These are phyloP conservation scores for Talinum fruticosum DNA, from an alignment of 148 eudicot genomes.

Conservation along the genomic window DNA sequence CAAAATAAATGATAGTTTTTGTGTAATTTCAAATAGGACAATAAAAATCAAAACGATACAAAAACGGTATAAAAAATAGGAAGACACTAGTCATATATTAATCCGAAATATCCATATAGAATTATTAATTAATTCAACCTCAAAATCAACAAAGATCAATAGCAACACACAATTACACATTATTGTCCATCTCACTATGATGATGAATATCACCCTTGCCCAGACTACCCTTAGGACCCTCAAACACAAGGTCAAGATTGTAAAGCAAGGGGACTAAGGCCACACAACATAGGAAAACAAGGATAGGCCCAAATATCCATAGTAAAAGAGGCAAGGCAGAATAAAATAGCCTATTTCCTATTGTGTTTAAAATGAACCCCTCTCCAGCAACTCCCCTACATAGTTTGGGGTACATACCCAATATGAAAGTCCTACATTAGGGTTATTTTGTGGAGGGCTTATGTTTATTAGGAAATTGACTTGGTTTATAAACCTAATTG, in stretches of 20 bases:
- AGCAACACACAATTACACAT: conserved; percentile 6
- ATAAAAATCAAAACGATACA: too few relatives aligned
- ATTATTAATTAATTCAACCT: too few relatives aligned
- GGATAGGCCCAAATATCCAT: conserved; percentile 40
- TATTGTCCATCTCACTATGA: conserved; percentile 4
- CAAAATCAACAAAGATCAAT: too few relatives aligned
- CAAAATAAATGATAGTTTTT: too few relatives aligned
- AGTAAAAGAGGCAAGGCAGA: conserved; percentile 35
- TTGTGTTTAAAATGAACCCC: conserved; percentile 24
- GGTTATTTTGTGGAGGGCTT: conserved; percentile 15
- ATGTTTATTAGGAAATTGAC: conserved; percentile 57
- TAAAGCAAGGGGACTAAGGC: conserved; percentile 34
- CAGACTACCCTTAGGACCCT: not conserved
- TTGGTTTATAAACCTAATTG: conserved; percentile 83
- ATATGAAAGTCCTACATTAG: not conserved
- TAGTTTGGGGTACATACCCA: conserved; percentile 17
- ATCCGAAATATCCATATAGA: too few relatives aligned
- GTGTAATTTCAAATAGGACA: too few relatives aligned
- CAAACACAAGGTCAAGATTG: conserved; percentile 31
- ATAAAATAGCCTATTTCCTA: conserved; percentile 39
- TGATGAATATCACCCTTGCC: conserved; percentile 20
- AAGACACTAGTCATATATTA: too few relatives aligned
- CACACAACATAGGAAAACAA: conserved; percentile 29
- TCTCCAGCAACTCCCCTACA: conserved; percentile 31
- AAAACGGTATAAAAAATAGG: too few relatives aligned